phyloP scores from a whole-genome alignment of 208 protist genomes.

The Leishmania tropica region DNA sequence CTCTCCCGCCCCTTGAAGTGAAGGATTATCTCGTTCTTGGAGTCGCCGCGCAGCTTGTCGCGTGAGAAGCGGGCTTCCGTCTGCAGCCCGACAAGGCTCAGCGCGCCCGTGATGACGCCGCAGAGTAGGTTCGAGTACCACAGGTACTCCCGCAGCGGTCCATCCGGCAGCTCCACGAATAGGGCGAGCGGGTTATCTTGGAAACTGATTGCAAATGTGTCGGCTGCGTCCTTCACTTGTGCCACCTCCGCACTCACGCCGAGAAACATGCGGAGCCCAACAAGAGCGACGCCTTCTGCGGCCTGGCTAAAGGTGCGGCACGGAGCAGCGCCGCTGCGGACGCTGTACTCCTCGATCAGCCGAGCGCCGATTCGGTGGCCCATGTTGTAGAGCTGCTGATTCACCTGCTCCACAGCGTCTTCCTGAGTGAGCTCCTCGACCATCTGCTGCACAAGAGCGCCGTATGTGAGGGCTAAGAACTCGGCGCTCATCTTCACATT shows the following conservation, averaged over 20 bases:
- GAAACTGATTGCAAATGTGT: slow-evolving; percentile 92
- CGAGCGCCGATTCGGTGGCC: slow-evolving; percentile 97
- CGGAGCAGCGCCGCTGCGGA: slow-evolving; percentile 73
- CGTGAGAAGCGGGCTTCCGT: slow-evolving; percentile 83
- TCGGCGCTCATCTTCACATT: slow-evolving; percentile 92
- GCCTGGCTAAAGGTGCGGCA: slow-evolving; percentile 95
- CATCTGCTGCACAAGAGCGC: slow-evolving; percentile 96
- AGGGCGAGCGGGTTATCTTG: slow-evolving; percentile 96
- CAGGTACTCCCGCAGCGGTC: slow-evolving; percentile 77
- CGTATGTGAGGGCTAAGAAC: slow-evolving; percentile 98
- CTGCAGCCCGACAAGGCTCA: slow-evolving; percentile 94
- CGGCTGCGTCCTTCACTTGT: slow-evolving; percentile 79
- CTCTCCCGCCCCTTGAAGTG: slow-evolving; percentile 78
- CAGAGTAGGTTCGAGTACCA: slow-evolving; percentile 98
- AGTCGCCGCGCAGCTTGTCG: slow-evolving; percentile 89
- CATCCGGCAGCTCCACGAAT: slow-evolving; percentile 97
- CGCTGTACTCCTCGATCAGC: slow-evolving; percentile 97
- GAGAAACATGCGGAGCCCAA: slow-evolving; percentile 97
- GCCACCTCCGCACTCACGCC: slow-evolving; percentile 88
- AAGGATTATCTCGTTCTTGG: slow-evolving; percentile 89
- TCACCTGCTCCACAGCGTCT: slow-evolving; percentile 95
- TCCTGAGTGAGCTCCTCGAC: slow-evolving; percentile 91
- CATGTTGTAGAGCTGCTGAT: slow-evolving; percentile 96
- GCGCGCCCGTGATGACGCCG: slow-evolving; percentile 95
- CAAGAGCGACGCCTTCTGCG: slow-evolving; percentile 94